Percentiles rank a stretch among this genome's conserved stretches.
phyloP scores from a whole-genome alignment of 2,329 filamentous ascomycete genomes.

The Stagonosporopsis tanaceti region DNA sequence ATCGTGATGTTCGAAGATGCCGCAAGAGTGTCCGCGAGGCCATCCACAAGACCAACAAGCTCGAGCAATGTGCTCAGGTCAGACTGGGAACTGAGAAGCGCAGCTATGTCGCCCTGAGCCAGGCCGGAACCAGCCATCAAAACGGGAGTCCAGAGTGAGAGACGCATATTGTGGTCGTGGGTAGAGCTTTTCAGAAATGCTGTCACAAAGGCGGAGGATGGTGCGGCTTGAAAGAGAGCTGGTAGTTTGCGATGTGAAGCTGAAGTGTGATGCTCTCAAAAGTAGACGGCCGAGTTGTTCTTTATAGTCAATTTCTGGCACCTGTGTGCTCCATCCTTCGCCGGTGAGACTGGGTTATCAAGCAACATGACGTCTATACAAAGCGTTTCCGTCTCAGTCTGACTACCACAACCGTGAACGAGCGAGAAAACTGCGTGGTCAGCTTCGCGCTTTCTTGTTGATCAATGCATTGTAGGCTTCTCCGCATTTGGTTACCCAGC shows the following conservation, averaged over 20 bases:
- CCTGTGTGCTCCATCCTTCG: slow-evolving; percentile 2
- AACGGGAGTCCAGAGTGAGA: slow-evolving; percentile 26
- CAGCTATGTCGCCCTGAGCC: slow-evolving; percentile 42
- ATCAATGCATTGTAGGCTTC: slow-evolving; percentile 7
- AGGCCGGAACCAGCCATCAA: slow-evolving; percentile 33
- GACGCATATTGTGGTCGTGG: slow-evolving; percentile 28
- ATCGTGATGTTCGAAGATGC: slow-evolving; percentile 62
- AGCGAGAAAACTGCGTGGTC: background rate
- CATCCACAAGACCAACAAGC: slow-evolving; percentile 50
- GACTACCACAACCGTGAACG: slow-evolving; percentile 7
- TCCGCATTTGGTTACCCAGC: slow-evolving; percentile 6
- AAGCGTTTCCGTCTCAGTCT: slow-evolving; percentile 3
- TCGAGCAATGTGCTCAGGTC: slow-evolving; percentile 45
- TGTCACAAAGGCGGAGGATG: background rate
- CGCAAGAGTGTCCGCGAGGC: slow-evolving; percentile 49
- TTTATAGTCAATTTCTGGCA: slow-evolving; percentile 19
- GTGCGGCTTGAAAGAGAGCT: background rate
- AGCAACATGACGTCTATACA: slow-evolving; percentile 22
- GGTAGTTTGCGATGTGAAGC: slow-evolving; percentile 1
- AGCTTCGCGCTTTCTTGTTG: slow-evolving; percentile 11
- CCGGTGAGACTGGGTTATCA: background rate
- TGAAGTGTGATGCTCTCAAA: slow-evolving; percentile 3
- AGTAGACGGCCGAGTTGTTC: background rate
- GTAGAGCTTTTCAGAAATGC: background rate
- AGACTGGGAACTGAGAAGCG: slow-evolving; percentile 40